Evolutionary conservation across 345 rosid genomes (phyloP).

Genomic region (Capsella bursapastoris): DNA sequence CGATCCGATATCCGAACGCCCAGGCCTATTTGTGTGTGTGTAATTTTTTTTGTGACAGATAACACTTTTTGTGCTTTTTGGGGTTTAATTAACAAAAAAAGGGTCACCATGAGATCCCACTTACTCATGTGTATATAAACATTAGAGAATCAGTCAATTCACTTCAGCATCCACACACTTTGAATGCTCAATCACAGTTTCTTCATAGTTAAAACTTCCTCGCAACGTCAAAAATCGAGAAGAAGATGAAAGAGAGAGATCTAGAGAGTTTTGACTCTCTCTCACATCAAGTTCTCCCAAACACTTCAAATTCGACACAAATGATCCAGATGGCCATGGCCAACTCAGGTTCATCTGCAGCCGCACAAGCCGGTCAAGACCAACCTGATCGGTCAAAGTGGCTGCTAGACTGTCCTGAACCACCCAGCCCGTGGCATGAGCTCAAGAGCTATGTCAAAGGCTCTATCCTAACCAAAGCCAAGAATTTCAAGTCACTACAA

Average conservation of each 20-base stretch:
- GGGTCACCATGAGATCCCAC: slow-evolving; percentile 45
- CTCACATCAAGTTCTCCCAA: slow-evolving; percentile 73
- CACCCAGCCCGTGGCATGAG: slow-evolving; percentile 67
- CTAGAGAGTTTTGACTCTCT: slow-evolving; percentile 42
- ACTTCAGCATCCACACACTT: slow-evolving; percentile 48
- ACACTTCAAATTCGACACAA: slow-evolving; percentile 72
- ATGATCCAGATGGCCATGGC: slow-evolving; percentile 52
- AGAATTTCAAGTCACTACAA: slow-evolving; percentile 45
- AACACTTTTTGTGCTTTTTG: slow-evolving; percentile 22
- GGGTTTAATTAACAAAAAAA: slow-evolving; percentile 35
- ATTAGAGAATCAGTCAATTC: slow-evolving; percentile 17
- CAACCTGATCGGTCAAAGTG: slow-evolving; percentile 56
- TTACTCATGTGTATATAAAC: slow-evolving; percentile 45
- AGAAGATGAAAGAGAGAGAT: slow-evolving; percentile 40
- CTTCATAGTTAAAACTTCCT: slow-evolving; percentile 20
- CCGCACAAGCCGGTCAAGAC: slow-evolving; percentile 42
- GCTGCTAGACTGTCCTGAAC: slow-evolving; percentile 73
- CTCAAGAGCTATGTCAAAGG: slow-evolving; percentile 49
- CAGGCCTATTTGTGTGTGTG: background rate
- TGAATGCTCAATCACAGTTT: slow-evolving; percentile 43
- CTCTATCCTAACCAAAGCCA: slow-evolving; percentile 45
- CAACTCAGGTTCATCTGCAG: slow-evolving; percentile 44
- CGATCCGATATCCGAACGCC: too few relatives aligned
- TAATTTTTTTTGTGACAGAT: background rate
- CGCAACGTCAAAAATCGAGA: slow-evolving; percentile 25